These are phyloP conservation scores for Kwoniella sp. DNA, from an alignment of 768 basidiomycete species.

Conservation along the genomic window DNA sequence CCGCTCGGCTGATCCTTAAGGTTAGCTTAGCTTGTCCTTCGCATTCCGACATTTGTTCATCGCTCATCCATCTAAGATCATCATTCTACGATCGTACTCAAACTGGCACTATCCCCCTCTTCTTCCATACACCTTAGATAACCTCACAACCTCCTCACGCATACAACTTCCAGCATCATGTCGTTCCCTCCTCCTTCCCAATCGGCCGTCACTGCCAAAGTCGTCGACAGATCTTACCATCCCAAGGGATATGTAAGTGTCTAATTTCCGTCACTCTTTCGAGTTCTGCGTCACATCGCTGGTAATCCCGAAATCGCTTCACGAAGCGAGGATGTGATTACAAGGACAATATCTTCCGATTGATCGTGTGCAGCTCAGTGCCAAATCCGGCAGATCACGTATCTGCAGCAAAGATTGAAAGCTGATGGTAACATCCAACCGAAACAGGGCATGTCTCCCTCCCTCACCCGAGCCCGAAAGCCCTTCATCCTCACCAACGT, in stretches of 20 bases:
- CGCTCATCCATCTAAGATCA: background rate
- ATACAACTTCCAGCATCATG: background rate
- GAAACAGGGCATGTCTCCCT: slow-evolving; percentile 78
- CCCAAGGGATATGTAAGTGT: slow-evolving; percentile 36
- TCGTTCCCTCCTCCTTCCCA: background rate
- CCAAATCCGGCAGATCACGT: no score
- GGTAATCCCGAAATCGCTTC: no score
- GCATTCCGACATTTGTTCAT: background rate
- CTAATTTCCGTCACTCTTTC: background rate
- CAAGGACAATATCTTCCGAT: no score
- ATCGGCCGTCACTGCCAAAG: slow-evolving; percentile 14
- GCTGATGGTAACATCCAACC: background rate
- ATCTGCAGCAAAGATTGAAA: no score
- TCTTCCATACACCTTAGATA: no score
- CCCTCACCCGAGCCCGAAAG: slow-evolving; percentile 80
- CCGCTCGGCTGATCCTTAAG: background rate
- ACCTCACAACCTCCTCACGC: no score
- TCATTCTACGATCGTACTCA: no score
- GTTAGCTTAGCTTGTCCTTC: background rate
- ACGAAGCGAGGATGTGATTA: no score
- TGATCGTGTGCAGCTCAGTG: no score
- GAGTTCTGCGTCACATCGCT: no score
- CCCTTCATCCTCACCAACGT: slow-evolving; percentile 81
- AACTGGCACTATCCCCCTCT: no score
- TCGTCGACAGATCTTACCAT: slow-evolving; percentile 34